These are phyloP conservation scores for Alisma plantagoaquatica DNA, from an alignment of 106 monocot genomes.

Conservation along the genomic window DNA sequence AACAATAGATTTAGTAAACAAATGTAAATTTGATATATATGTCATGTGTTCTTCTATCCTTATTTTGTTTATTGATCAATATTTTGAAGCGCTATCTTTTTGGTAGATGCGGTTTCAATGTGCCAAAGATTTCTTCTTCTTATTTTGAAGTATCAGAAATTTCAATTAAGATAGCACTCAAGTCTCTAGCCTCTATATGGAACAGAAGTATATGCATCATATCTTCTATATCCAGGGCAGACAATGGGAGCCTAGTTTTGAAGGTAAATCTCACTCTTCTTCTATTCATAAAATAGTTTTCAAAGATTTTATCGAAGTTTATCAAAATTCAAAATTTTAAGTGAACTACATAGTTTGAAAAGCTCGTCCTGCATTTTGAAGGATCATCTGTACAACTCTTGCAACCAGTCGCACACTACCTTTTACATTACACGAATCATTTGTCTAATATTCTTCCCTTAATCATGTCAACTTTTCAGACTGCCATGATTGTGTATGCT, in stretches of 20 bases:
- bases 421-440: too few relatives aligned
- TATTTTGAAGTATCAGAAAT: constrained; percentile 57
- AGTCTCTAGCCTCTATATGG: constrained; percentile 46
- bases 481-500: neutral
- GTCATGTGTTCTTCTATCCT: neutral
- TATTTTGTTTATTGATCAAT: neutral
- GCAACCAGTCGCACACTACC: too few relatives aligned
- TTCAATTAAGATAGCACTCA: constrained; percentile 18
- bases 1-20: too few relatives aligned
- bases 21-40: neutral
- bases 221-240: constrained; percentile 33
- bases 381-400: too few relatives aligned
- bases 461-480: too few relatives aligned
- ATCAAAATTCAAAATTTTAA: too few relatives aligned
- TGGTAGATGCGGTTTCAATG: constrained; percentile 49
- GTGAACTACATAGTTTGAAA: too few relatives aligned
- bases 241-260: constrained; percentile 41
- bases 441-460: too few relatives aligned
- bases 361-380: too few relatives aligned
- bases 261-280: too few relatives aligned
- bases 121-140: constrained; percentile 47
- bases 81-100: neutral
- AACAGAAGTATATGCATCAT: constrained; percentile 39
- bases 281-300: too few relatives aligned
- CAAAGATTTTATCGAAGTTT: too few relatives aligned